Percentiles rank a stretch among this genome's conserved stretches.
These are phyloP conservation scores for Fagopyrum tataricum DNA, from an alignment of 148 eudicot species.

Conservation along the genomic window DNA sequence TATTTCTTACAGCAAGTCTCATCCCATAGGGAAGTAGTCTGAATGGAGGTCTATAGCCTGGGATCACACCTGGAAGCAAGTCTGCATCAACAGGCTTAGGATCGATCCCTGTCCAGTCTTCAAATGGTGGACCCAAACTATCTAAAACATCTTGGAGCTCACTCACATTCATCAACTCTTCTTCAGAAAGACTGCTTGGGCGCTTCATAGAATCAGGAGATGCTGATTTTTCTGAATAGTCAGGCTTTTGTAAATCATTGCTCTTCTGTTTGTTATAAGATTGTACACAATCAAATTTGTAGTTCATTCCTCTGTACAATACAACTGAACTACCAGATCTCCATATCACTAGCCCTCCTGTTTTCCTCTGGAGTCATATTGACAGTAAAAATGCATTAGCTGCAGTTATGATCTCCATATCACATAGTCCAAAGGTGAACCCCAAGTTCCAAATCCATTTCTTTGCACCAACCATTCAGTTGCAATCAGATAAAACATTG, in stretches of 20 bases:
- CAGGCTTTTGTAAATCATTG: constrained; percentile 15
- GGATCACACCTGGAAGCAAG: constrained; percentile 65
- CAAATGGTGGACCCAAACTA: constrained; percentile 72
- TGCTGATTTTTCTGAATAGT: constrained; percentile 19
- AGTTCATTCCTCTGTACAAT: constrained; percentile 67
- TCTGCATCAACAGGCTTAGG: constrained; percentile 94
- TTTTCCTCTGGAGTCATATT: constrained; percentile 56
- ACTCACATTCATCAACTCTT: constrained; percentile 46
- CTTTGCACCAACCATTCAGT: too few species aligned
- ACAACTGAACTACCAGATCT: constrained; percentile 85
- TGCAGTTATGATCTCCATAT: constrained; percentile 3
- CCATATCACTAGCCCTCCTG: constrained; percentile 94
- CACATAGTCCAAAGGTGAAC: not conserved
- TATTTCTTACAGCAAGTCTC: constrained; percentile 43
- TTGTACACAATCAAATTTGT: constrained; percentile 67
- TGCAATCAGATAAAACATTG: not conserved
- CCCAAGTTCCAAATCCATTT: too few species aligned
- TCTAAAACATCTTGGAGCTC: constrained; percentile 59
- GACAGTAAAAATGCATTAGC: constrained; percentile 17
- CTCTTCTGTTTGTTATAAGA: constrained; percentile 41
- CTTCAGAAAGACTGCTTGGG: constrained; percentile 34
- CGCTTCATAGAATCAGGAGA: constrained; percentile 18
- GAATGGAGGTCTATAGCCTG: constrained; percentile 64
- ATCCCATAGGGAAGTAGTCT: constrained; percentile 74
- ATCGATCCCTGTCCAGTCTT: constrained; percentile 78